phyloP scores from a whole-genome alignment of 257 asterid species.

The Oldenlandia corymbosa region DNA sequence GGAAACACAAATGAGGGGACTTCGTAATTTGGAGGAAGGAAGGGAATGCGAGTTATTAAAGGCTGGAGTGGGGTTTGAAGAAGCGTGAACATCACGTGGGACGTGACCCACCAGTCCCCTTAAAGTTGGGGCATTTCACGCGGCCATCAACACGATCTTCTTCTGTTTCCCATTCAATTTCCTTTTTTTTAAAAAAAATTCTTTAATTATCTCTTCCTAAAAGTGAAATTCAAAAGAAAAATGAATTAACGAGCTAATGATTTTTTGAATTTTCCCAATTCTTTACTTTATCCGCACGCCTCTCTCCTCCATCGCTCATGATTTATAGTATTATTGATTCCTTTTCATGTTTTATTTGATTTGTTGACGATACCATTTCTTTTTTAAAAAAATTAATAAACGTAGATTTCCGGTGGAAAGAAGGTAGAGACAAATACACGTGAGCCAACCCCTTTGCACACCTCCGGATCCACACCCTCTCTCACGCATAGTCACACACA shows the following conservation, averaged over 20 bases:
- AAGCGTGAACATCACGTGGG: conserved; percentile 43
- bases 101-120: conserved; percentile 46
- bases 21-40: too few species aligned
- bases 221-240: too few species aligned
- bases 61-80: conserved; percentile 4
- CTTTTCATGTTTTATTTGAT: too few species aligned
- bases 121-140: conserved; percentile 37
- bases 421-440: conserved; percentile 33
- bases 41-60: too few species aligned
- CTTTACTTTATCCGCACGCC: conserved; percentile 4
- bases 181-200: not conserved
- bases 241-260: too few species aligned
- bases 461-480: not conserved
- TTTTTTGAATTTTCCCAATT: conserved; percentile 12
- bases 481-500: conserved; percentile 8
- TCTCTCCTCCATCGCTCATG: not conserved
- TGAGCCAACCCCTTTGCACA: conserved; percentile 32
- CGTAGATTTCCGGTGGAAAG: not conserved
- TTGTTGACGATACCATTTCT: too few species aligned
- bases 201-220: too few species aligned
- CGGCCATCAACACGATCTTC: conserved; percentile 14
- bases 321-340: not conserved
- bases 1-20: not conserved
- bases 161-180: not conserved
- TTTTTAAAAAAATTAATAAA: not conserved